phyloP scores from a whole-genome alignment of 2,329 filamentous ascomycete genomes.

The Curvularia lunata region DNA sequence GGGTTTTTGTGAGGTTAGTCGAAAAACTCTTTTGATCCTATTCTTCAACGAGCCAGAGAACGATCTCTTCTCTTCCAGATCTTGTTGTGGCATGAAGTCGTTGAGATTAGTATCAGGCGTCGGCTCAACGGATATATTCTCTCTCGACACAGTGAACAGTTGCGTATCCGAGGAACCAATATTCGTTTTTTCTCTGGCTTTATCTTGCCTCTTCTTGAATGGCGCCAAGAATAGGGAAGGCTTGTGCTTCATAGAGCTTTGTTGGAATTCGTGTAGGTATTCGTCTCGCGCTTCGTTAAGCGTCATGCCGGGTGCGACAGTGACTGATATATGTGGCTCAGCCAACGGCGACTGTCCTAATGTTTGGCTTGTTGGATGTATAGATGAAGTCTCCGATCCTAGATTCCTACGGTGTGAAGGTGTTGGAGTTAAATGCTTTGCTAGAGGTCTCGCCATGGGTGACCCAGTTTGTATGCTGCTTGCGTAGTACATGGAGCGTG shows the following conservation, averaged over 20 bases:
- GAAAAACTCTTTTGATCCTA: slow-evolving; percentile 66
- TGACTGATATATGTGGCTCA: slow-evolving; percentile 35
- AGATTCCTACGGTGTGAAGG: slow-evolving; percentile 18
- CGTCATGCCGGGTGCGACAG: slow-evolving; percentile 32
- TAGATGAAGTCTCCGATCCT: slow-evolving; percentile 7
- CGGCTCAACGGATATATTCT: slow-evolving; percentile 19
- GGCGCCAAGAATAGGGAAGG: slow-evolving; percentile 54
- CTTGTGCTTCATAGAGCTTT: slow-evolving; percentile 50
- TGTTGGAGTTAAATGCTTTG: slow-evolving; percentile 41
- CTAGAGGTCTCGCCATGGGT: slow-evolving; percentile 42
- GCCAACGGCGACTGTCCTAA: slow-evolving; percentile 29
- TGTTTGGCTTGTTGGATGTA: slow-evolving; percentile 10
- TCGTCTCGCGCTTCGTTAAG: slow-evolving; percentile 49
- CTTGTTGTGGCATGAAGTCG: slow-evolving; percentile 44
- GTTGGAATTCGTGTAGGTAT: slow-evolving; percentile 51
- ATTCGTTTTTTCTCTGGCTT: slow-evolving; percentile 28
- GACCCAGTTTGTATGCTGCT: slow-evolving; percentile 48
- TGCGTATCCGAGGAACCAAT: slow-evolving; percentile 20
- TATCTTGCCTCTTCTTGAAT: slow-evolving; percentile 53
- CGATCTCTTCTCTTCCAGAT: slow-evolving; percentile 63
- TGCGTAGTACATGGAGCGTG: slow-evolving; percentile 49
- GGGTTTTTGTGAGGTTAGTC: slow-evolving; percentile 43
- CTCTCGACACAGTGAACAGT: slow-evolving; percentile 21
- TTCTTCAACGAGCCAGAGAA: slow-evolving; percentile 67
- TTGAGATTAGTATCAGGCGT: slow-evolving; percentile 18